Percentiles rank a stretch among this genome's conserved stretches.
Conservation (phyloP, 352 stramenopile species). For the Halophytophthora polymorphica region DNA sequence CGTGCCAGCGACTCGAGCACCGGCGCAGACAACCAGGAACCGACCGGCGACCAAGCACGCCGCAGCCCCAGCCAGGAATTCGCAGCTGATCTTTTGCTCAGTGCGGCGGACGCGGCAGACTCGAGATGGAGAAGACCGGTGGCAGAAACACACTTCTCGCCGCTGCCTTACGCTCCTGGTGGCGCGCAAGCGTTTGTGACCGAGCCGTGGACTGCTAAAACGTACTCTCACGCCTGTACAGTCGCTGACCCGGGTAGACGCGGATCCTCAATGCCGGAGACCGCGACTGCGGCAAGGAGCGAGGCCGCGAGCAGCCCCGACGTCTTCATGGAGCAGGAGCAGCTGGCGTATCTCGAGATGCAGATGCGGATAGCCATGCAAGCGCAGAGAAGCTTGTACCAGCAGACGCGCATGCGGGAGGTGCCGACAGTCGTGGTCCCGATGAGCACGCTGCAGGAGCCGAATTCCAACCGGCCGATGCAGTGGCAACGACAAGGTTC, state of each 20-base stretch:
- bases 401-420: conserved; percentile 80
- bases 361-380: conserved; percentile 82
- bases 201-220: too few relatives aligned
- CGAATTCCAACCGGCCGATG: conserved; percentile 2
- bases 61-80: too few relatives aligned
- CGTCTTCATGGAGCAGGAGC: conserved; percentile 36
- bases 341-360: conserved; percentile 46
- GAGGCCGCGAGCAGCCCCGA: conserved; percentile 17
- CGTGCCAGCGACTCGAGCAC: conserved; percentile 1
- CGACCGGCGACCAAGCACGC: too few relatives aligned
- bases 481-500: neutral
- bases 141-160: too few relatives aligned
- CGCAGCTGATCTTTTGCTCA: too few relatives aligned
- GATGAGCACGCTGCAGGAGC: conserved; percentile 48
- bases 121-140: too few relatives aligned
- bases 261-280: conserved; percentile 11
- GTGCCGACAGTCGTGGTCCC: neutral
- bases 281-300: conserved; percentile 9
- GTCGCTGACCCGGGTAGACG: too few relatives aligned
- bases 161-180: too few relatives aligned
- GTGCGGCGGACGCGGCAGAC: too few relatives aligned
- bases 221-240: too few relatives aligned
- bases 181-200: too few relatives aligned
- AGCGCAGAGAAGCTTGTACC: conserved; percentile 78
- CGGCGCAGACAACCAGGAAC: too few relatives aligned